phyloP scores from a whole-genome alignment of 2,329 filamentous ascomycete genomes.

The Ophiostoma fasciatum region DNA sequence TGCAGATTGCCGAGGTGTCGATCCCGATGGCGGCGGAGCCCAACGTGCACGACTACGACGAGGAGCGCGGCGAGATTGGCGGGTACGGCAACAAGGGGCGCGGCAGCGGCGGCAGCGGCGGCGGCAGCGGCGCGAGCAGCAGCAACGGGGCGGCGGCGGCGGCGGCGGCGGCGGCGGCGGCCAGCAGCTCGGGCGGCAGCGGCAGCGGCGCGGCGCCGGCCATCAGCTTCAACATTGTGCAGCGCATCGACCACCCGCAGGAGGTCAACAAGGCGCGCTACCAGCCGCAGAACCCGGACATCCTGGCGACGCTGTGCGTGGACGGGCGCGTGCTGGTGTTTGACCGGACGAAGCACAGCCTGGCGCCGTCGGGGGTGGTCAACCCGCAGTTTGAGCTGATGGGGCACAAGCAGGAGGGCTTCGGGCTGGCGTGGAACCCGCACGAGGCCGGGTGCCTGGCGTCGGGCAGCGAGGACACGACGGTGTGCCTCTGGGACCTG shows the following conservation, averaged over 20 bases:
- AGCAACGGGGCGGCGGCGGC: slow-evolving; percentile 33
- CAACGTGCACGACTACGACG: slow-evolving; percentile 75
- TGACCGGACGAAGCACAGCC: slow-evolving; percentile 86
- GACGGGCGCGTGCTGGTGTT: slow-evolving; percentile 85
- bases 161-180: background rate
- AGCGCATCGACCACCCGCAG: slow-evolving; percentile 90
- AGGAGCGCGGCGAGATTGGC: slow-evolving; percentile 82
- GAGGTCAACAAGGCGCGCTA: slow-evolving; percentile 99
- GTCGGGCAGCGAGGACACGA: slow-evolving; percentile 83
- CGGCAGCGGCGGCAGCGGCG: slow-evolving; percentile 25
- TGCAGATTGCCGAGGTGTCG: slow-evolving; percentile 89
- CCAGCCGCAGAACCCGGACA: slow-evolving; percentile 91
- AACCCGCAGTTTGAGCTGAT: slow-evolving; percentile 73
- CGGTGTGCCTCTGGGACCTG: slow-evolving; percentile 86
- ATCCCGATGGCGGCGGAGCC: slow-evolving; percentile 66
- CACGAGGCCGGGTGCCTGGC: slow-evolving; percentile 68
- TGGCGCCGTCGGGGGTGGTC: slow-evolving; percentile 56
- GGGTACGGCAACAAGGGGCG: slow-evolving; percentile 58
- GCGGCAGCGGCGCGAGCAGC: slow-evolving; percentile 15
- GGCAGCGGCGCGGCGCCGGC: slow-evolving; percentile 47
- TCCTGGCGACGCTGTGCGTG: slow-evolving; percentile 84
- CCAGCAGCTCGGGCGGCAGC: no score
- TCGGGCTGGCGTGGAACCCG: slow-evolving; percentile 85
- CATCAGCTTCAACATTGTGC: slow-evolving; percentile 82
- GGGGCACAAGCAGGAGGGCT: slow-evolving; percentile 80